Conservation (phyloP, 2,329 filamentous ascomycete species). For the Hypocrella siamensis region DNA sequence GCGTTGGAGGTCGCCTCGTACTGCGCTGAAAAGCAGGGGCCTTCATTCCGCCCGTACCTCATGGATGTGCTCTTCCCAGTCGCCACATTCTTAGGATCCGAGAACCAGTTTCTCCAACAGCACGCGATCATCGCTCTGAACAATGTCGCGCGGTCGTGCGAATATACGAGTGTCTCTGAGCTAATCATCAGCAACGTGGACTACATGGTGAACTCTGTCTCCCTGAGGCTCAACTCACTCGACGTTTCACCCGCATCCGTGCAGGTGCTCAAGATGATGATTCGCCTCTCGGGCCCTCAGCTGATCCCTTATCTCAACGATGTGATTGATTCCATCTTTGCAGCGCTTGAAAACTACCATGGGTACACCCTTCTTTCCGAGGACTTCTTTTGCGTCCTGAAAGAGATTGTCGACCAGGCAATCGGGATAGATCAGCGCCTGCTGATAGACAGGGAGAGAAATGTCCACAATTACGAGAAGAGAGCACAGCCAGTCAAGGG, state of each 20-base stretch:
- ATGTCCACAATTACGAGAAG: conserved; percentile 27
- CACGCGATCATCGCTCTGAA: conserved; percentile 79
- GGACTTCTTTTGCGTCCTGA: conserved; percentile 66
- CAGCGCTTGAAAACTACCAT: conserved; percentile 86
- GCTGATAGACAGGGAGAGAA: conserved; percentile 22
- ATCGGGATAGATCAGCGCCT: conserved; percentile 40
- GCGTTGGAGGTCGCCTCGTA: conserved; percentile 69
- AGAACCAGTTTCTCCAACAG: conserved; percentile 48
- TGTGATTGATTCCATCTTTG: conserved; percentile 79
- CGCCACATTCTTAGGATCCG: conserved; percentile 72
- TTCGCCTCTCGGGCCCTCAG: conserved; percentile 65
- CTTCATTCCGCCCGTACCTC: conserved; percentile 66
- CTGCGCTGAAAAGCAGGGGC: conserved; percentile 49
- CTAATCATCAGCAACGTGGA: conserved; percentile 85
- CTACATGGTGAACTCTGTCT: conserved; percentile 89
- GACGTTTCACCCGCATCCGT: conserved; percentile 85
- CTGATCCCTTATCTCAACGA: conserved; percentile 85
- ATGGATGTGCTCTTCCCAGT: conserved; percentile 86
- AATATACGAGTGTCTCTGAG: conserved; percentile 57
- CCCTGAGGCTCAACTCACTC: conserved; percentile 76
- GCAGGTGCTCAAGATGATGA: conserved; percentile 87
- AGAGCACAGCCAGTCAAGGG: conserved; percentile 13
- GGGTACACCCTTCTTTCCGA: conserved; percentile 81
- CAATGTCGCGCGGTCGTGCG: conserved; percentile 58
- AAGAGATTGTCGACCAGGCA: conserved; percentile 71